A percentile compares a stretch with the other conserved stretches of the same genome.
phyloP scores from a whole-genome alignment of 345 rosid genomes.

The Psidium friedrichsthalianum region DNA sequence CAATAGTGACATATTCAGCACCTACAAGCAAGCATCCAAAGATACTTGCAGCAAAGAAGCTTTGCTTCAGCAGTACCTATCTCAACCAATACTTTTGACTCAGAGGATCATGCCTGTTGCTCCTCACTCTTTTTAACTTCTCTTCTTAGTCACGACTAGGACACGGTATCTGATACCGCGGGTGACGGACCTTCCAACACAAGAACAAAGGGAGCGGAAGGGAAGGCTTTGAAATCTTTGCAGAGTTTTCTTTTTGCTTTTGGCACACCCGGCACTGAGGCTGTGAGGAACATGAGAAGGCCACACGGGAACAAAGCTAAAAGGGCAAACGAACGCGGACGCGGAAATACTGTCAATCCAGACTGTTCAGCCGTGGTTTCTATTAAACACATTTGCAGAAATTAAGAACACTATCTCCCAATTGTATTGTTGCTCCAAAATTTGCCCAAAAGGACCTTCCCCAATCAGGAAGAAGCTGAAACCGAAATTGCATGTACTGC shows the following conservation, averaged over 20 bases:
- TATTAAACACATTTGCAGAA: neutral
- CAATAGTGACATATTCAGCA: neutral
- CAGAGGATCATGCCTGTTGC: neutral
- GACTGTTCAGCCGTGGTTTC: neutral
- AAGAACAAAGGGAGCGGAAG: neutral
- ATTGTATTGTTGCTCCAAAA: neutral
- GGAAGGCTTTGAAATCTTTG: neutral
- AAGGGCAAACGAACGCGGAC: neutral
- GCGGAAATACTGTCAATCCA: neutral
- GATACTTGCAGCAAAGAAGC: neutral
- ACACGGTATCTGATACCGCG: neutral
- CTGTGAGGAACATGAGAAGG: neutral
- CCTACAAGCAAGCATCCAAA: neutral
- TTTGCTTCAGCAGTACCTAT: neutral
- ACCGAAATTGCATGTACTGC: neutral
- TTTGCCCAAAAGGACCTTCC: neutral
- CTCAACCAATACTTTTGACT: neutral
- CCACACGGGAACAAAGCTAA: too few relatives aligned
- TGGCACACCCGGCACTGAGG: neutral
- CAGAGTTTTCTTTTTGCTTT: neutral
- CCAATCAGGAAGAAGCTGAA: neutral
- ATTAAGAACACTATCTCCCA: neutral
- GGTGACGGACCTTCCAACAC: neutral
- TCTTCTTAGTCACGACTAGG: neutral
- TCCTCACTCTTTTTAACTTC: too few relatives aligned